phyloP scores from a whole-genome alignment of 306 rosid species.

The Vicia faba region DNA sequence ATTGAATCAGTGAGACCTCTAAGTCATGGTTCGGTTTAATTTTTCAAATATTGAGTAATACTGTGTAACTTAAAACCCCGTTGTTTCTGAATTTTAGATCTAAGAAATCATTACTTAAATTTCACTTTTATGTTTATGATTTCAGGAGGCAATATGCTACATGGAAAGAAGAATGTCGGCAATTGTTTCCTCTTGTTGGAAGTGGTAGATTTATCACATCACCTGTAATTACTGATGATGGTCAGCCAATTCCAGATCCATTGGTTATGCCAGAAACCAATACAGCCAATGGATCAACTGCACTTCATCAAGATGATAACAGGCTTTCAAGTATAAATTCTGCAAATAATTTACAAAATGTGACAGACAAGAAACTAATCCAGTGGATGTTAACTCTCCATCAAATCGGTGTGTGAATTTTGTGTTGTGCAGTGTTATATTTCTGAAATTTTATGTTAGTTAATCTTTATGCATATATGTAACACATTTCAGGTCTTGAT shows the following conservation, averaged over 20 bases:
- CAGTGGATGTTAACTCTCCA: constrained; percentile 98
- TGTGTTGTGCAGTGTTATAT: constrained; percentile 8
- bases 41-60: too few relatives aligned
- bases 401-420: constrained; percentile 80
- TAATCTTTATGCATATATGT: constrained; percentile 3
- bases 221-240: constrained; percentile 79
- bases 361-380: constrained; percentile 68
- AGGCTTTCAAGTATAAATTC: constrained; percentile 37
- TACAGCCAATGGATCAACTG: constrained; percentile 47
- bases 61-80: too few relatives aligned
- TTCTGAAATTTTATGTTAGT: constrained; percentile 1
- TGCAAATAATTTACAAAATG: constrained; percentile 45
- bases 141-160: constrained; percentile 77
- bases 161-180: constrained; percentile 84
- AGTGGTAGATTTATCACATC: constrained; percentile 93
- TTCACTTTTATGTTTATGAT: constrained; percentile 30
- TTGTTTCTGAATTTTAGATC: neutral
- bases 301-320: constrained; percentile 45
- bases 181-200: constrained; percentile 88
- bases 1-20: neutral
- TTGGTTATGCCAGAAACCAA: constrained; percentile 66
- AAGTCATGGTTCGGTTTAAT: too few relatives aligned
- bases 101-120: constrained; percentile 18
- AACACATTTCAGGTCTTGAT: constrained; percentile 79
- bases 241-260: constrained; percentile 85